phyloP scores from a whole-genome alignment of 2,329 filamentous ascomycete species.

The Cryphonectria parasitica region DNA sequence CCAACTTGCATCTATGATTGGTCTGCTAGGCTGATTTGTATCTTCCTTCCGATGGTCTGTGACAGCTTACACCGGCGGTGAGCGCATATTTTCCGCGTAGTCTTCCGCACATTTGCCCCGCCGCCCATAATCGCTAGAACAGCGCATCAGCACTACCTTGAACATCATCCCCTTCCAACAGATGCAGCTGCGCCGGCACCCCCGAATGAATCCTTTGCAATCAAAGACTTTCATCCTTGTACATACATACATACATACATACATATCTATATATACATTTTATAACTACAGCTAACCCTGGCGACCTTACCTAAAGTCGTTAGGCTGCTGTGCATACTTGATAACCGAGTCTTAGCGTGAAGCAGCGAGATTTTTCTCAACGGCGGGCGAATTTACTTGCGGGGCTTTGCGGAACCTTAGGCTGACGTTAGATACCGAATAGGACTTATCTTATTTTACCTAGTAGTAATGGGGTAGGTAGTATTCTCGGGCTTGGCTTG shows the following conservation, averaged over 20 bases:
- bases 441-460: background rate
- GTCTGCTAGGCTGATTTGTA: background rate
- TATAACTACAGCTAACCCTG: background rate
- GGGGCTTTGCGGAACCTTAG: background rate
- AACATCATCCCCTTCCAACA: background rate
- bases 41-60: no score
- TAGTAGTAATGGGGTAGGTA: background rate
- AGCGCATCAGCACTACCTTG: background rate
- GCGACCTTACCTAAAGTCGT: background rate
- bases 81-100: background rate
- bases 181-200: background rate
- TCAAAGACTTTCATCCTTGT: background rate
- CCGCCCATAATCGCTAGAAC: background rate
- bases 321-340: background rate
- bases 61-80: background rate
- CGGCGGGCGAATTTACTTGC: background rate
- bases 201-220: background rate
- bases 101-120: background rate
- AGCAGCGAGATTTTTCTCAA: background rate
- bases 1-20: background rate
- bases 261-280: no score
- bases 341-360: background rate
- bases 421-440: background rate
- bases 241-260: no score
- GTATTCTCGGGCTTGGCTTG: background rate